A percentile compares a stretch with the other conserved stretches of the same genome.
Conservation (phyloP, 139 green algal genomes). For the Volvox reticuliferus region DNA sequence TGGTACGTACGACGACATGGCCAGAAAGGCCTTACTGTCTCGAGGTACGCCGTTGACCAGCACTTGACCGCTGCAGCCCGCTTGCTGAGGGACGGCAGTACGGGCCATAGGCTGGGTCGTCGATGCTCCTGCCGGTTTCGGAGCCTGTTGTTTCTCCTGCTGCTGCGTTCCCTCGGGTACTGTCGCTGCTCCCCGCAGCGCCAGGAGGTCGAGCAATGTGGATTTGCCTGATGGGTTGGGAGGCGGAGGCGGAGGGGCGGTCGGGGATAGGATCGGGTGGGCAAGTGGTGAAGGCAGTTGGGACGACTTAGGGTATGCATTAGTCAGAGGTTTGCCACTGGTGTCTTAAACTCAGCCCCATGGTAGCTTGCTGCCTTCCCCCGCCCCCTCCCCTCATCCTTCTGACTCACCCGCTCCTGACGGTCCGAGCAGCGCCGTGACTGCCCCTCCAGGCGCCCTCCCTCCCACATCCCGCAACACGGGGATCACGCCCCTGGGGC, state of each 20-base stretch:
- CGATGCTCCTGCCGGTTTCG: neutral
- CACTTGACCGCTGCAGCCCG: slow-evolving; percentile 25
- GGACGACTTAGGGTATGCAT: too few species aligned
- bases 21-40: slow-evolving; percentile 17
- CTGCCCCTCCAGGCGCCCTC: neutral
- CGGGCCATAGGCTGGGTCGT: neutral
- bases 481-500: neutral
- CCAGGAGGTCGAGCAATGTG: slow-evolving; percentile 70
- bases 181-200: slow-evolving; percentile 28
- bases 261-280: too few species aligned
- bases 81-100: neutral
- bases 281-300: too few species aligned
- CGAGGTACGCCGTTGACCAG: slow-evolving; percentile 50
- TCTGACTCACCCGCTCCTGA: slow-evolving; percentile 45
- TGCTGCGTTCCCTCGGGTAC: neutral
- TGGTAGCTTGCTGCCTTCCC: too few species aligned
- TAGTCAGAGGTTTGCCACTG: too few species aligned
- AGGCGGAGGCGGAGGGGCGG: too few species aligned
- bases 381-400: too few species aligned
- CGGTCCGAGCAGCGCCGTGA: slow-evolving; percentile 47
- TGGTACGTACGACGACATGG: slow-evolving; percentile 58
- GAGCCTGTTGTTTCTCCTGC: neutral
- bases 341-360: too few species aligned
- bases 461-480: slow-evolving; percentile 50
- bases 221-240: slow-evolving; percentile 60